Evolutionary conservation across 345 rosid species (phyloP), one percentile per base, ranked within the genome.

Genomic region (Camelina neglecta): DNA sequence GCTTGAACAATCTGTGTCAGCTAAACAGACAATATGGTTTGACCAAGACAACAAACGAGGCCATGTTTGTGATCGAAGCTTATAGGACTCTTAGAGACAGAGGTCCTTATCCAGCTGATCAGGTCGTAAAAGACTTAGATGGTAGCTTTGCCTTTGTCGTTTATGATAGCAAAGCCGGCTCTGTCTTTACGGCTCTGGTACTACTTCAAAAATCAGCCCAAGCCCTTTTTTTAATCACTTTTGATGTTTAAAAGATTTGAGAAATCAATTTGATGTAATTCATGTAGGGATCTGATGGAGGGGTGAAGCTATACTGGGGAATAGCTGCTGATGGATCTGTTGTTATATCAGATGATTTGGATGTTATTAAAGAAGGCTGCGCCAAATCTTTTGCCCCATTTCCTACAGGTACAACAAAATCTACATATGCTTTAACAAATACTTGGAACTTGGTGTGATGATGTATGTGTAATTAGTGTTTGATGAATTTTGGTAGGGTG

Each of bases 381-480:
- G 95, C 96, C n/a, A 95, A 92, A 82, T 95, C 98, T 36, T 95
- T 82, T 82, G 98, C 99, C 15, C 94, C 97, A 26, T 95, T 92
- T 69, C 99, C 99, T 11, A 69, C 79, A 20, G 93, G 91, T 88
- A 75, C 21, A 57, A 74, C 2, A 0, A 35, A 44, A 45, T 44
- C 15, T 23, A 35, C n/a, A 23, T 45, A 44, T 13, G 6, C 50
- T 31, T 65, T 8, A 8, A 23, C 65, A 56, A 51, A 45, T 26
- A 26, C 29, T 26, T 26, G 29, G 50, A 3, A 47, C 3, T 31
- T 44, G 13, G 24, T 47, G 24, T 20, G 9, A 26, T 73, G n/a
- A 9, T 16, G 42, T 39, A 16, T 15, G 26, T 72, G 62, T 16
- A 5, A 23, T 26, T 36, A 21, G 6, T 24, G 8, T 16, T 44